Evolutionary conservation across 768 basidiomycete species (phyloP).

Genomic region (Lentinula guzmanii): DNA sequence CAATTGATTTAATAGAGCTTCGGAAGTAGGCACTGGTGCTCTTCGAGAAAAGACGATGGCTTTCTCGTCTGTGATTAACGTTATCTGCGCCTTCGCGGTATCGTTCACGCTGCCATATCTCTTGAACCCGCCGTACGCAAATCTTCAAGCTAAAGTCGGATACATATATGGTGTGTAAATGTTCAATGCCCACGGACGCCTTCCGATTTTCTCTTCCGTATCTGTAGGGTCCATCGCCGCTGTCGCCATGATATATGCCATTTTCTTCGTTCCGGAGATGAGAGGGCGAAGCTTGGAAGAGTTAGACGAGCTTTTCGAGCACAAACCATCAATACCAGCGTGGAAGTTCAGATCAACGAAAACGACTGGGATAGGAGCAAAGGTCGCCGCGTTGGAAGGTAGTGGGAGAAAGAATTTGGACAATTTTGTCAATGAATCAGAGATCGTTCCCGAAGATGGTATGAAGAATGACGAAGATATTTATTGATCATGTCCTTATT

Average conservation of each 20-base stretch:
- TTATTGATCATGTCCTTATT: background rate
- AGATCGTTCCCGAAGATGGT: background rate
- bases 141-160: slow-evolving; percentile 2
- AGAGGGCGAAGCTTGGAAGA: slow-evolving; percentile 4
- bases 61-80: slow-evolving; percentile 4
- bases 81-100: slow-evolving; percentile 2
- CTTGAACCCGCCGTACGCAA: slow-evolving; percentile 4
- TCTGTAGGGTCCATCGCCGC: slow-evolving; percentile 3
- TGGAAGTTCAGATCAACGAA: slow-evolving; percentile 4
- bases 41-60: slow-evolving; percentile 7
- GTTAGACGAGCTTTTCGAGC: slow-evolving; percentile 3
- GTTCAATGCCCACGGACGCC: background rate
- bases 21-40: slow-evolving; percentile 4
- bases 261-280: slow-evolving; percentile 6
- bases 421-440: background rate
- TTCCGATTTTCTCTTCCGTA: background rate
- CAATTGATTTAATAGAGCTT: background rate
- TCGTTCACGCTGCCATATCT: slow-evolving; percentile 6
- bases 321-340: background rate
- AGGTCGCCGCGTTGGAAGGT: background rate
- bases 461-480: background rate
- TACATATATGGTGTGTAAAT: slow-evolving; percentile 1
- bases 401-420: background rate
- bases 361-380: slow-evolving; percentile 4
- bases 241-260: slow-evolving; percentile 3